Percentiles rank a stretch among this genome's conserved stretches.
Evolutionary conservation across 208 protist genomes (phyloP).

Genomic region (Trypanosoma cruzi): DNA sequence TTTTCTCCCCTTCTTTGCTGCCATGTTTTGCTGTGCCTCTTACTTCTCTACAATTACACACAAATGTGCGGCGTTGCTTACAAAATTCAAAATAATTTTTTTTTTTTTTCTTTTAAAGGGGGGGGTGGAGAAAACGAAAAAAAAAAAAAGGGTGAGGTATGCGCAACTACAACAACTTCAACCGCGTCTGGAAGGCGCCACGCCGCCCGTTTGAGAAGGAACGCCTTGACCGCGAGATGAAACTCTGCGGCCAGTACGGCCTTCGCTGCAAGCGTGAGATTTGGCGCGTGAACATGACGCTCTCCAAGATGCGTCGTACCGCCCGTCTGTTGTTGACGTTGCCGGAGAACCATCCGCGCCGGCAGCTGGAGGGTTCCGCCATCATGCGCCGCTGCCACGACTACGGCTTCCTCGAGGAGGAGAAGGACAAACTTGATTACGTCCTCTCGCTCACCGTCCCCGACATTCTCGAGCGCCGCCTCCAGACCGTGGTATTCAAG

Average conservation of each 20-base stretch:
- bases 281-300: conserved; percentile 98
- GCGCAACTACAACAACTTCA: conserved; percentile 97
- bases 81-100: neutral
- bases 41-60: neutral
- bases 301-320: conserved; percentile 99
- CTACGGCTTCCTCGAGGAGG: conserved; percentile 98
- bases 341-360: conserved; percentile 97
- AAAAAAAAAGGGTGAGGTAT: conserved; percentile 40
- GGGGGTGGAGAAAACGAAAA: too few relatives aligned
- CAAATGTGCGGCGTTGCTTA: neutral
- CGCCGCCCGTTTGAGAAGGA: conserved; percentile 99
- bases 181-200: conserved; percentile 97
- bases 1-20: neutral
- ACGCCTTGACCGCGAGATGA: conserved; percentile 99
- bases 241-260: conserved; percentile 99
- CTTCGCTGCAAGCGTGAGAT: conserved; percentile 99
- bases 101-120: conserved; percentile 10
- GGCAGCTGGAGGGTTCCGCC: conserved; percentile 98
- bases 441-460: conserved; percentile 99
- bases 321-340: conserved; percentile 99
- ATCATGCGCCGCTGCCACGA: conserved; percentile 99
- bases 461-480: conserved; percentile 99
- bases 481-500: conserved; percentile 99
- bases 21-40: neutral
- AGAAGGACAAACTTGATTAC: conserved; percentile 99